phyloP scores from a whole-genome alignment of 73 alveolate genomes.

The Paramecium sonneborni region DNA sequence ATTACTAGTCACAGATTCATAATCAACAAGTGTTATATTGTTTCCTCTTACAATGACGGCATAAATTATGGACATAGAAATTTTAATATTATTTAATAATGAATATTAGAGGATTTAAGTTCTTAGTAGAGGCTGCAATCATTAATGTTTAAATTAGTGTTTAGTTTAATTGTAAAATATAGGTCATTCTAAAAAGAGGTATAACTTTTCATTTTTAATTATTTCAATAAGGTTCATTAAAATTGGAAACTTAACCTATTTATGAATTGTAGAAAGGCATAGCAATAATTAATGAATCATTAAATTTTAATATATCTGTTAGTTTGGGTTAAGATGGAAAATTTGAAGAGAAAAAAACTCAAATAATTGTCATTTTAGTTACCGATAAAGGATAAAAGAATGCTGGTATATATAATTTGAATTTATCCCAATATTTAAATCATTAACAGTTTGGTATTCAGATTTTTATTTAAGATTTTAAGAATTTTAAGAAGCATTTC shows the following conservation, averaged over 20 bases:
- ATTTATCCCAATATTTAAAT: neutral
- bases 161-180: neutral
- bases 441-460: neutral
- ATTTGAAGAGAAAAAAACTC: constrained; percentile 14
- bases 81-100: neutral
- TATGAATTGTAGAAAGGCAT: neutral
- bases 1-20: constrained; percentile 40
- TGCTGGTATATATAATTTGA: neutral
- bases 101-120: neutral
- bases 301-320: neutral
- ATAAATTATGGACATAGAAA: constrained; percentile 53
- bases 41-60: constrained; percentile 60
- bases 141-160: neutral
- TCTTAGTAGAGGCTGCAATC: neutral
- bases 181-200: constrained; percentile 19
- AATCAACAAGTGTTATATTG: constrained; percentile 46
- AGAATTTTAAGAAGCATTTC: neutral
- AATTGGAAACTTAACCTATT: neutral
- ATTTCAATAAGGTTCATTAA: neutral
- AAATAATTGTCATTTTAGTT: neutral
- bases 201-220: neutral
- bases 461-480: neutral
- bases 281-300: neutral
- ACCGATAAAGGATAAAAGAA: neutral
- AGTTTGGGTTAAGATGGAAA: neutral